Evolutionary conservation across 2,329 filamentous ascomycete species (phyloP).

Genomic region (Thelonectria rubi): DNA sequence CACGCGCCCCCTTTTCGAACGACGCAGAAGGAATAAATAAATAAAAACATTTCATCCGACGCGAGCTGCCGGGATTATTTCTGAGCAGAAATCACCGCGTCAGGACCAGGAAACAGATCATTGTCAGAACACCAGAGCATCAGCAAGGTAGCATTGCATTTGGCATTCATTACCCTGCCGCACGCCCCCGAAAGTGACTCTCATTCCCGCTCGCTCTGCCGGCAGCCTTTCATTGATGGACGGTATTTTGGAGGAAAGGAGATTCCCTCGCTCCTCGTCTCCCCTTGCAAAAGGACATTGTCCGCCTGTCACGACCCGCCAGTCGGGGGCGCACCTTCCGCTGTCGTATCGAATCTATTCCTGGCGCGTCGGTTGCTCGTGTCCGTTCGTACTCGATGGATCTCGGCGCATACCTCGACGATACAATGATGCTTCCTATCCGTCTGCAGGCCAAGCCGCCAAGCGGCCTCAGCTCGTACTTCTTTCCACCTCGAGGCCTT

Average conservation of each 20-base stretch:
- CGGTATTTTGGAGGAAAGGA: not conserved
- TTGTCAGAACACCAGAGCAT: slow-evolving; percentile 12
- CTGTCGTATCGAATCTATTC: slow-evolving; percentile 20
- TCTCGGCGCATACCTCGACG: not conserved
- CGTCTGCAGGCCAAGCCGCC: not conserved
- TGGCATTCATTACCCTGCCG: not conserved
- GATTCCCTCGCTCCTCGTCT: not conserved
- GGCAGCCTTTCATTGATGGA: not conserved
- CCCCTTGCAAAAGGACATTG: not conserved
- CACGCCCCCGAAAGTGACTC: slow-evolving; percentile 11
- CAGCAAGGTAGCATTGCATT: slow-evolving; percentile 15
- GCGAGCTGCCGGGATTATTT: slow-evolving; percentile 13
- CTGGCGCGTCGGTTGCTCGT: slow-evolving; percentile 12
- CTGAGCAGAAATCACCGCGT: not conserved
- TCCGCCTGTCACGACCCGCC: slow-evolving; percentile 14
- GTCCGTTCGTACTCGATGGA: slow-evolving; percentile 19
- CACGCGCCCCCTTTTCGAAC: not conserved
- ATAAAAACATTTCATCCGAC: slow-evolving; percentile 12
- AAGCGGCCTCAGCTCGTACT: not conserved
- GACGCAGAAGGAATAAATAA: not conserved
- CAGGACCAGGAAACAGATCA: slow-evolving; percentile 9
- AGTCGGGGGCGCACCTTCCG: slow-evolving; percentile 12
- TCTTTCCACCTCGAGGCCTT: not conserved
- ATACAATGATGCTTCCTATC: not conserved
- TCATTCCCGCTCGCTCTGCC: not conserved